These are phyloP conservation scores for Colletotrichum noveboracense DNA, from an alignment of 2,329 filamentous ascomycete species.

Conservation along the genomic window DNA sequence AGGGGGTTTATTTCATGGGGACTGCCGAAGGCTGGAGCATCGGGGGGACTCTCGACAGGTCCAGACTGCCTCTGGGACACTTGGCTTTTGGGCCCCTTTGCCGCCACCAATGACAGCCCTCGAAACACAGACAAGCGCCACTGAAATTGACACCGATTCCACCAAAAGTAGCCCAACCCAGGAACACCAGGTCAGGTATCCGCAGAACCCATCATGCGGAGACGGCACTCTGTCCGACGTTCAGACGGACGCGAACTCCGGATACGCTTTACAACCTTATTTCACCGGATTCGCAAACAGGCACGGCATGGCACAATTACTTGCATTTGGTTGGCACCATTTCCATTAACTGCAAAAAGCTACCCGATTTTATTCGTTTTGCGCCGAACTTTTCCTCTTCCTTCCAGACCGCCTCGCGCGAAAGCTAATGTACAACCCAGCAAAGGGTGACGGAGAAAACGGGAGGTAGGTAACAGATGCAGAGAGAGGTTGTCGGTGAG, in stretches of 20 bases:
- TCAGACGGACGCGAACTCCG: constrained; percentile 6
- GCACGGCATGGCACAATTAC: background rate
- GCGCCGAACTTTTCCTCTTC: constrained; percentile 37
- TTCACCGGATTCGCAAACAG: background rate
- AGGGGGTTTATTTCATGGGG: constrained; percentile 4
- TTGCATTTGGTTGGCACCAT: background rate
- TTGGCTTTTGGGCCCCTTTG: constrained; percentile 11
- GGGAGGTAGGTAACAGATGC: constrained; percentile 36
- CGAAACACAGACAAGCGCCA: constrained; percentile 2
- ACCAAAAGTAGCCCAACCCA: background rate
- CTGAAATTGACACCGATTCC: constrained; percentile 1
- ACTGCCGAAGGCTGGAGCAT: constrained; percentile 7
- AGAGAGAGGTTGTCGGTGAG: constrained; percentile 27
- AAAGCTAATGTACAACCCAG: constrained; percentile 43
- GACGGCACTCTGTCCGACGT: background rate
- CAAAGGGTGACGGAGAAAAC: constrained; percentile 36
- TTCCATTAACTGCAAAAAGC: constrained; percentile 26
- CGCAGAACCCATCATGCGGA: background rate
- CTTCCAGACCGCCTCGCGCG: constrained; percentile 31
- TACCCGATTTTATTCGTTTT: constrained; percentile 35
- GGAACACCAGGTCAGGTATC: background rate
- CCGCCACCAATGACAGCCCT: background rate
- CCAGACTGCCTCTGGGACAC: constrained; percentile 12
- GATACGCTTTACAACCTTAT: background rate
- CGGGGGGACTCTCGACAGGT: background rate